phyloP scores from a whole-genome alignment of 495 filamentous ascomycete species.

The Penicillium flavigenum region DNA sequence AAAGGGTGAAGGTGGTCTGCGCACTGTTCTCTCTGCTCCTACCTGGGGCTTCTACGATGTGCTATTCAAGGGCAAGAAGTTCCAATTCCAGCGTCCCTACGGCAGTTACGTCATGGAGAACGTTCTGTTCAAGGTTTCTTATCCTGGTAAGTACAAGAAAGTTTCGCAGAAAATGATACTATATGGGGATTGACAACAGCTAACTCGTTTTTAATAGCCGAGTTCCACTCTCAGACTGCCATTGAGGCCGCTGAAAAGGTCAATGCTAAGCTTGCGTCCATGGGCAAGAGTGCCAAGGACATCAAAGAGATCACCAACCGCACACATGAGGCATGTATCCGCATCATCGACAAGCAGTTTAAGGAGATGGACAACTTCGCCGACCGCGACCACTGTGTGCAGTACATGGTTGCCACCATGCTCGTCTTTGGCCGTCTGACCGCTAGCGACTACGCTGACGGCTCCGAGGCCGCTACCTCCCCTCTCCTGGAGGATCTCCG shows the following conservation, averaged over 20 bases:
- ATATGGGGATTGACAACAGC: background rate
- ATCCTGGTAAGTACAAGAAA: conserved; percentile 63
- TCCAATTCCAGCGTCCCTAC: conserved; percentile 92
- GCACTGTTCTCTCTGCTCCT: conserved; percentile 89
- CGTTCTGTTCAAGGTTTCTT: conserved; percentile 98
- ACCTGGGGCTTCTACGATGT: conserved; percentile 99
- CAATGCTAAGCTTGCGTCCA: conserved; percentile 71
- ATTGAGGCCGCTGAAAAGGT: conserved; percentile 91
- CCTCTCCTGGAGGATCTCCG: conserved; percentile 85
- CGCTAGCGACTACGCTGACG: conserved; percentile 89
- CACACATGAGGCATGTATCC: conserved; percentile 96
- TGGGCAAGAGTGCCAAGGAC: conserved; percentile 90
- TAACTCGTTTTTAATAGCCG: conserved; percentile 53
- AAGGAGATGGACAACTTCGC: conserved; percentile 99
- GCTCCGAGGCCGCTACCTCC: conserved; percentile 84
- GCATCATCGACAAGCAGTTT: conserved; percentile 99
- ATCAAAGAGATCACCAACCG: conserved; percentile 91
- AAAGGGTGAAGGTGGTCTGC: conserved; percentile 84
- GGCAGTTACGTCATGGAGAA: conserved; percentile 99
- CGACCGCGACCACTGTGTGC: conserved; percentile 98
- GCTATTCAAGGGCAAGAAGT: conserved; percentile 91
- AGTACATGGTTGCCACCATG: conserved; percentile 98
- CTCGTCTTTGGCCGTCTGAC: conserved; percentile 89
- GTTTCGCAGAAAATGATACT: background rate
- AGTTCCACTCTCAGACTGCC: conserved; percentile 99